These are phyloP conservation scores for Trichoderma sp. DNA, from an alignment of 2,329 filamentous ascomycete species.

Conservation along the genomic window DNA sequence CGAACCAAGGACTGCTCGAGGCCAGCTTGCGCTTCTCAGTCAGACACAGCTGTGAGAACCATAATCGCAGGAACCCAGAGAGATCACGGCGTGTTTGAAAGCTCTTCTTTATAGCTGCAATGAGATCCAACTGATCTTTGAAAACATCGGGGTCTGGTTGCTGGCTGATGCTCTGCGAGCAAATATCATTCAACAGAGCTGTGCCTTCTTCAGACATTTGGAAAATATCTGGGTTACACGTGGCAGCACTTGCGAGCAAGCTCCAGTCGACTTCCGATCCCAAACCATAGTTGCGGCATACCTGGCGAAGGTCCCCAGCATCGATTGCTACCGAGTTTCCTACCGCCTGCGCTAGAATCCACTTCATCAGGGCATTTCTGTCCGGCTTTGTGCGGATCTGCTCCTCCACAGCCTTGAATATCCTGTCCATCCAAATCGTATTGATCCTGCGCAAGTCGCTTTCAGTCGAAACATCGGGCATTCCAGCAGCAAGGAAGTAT, in stretches of 20 bases:
- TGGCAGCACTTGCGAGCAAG: constrained; percentile 41
- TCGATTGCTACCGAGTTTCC: constrained; percentile 37
- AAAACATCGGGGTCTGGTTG: constrained; percentile 24
- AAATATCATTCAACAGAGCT: constrained; percentile 40
- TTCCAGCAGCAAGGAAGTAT: constrained; percentile 42
- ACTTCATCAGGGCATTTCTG: constrained; percentile 31
- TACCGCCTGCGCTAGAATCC: constrained; percentile 33
- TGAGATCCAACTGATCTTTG: constrained; percentile 34
- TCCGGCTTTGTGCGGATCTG: constrained; percentile 28
- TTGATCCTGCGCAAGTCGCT: constrained; percentile 35
- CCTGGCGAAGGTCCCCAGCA: constrained; percentile 39
- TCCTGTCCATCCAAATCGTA: constrained; percentile 39
- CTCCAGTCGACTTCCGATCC: constrained; percentile 41
- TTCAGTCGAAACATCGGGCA: constrained; percentile 27
- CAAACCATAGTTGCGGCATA: constrained; percentile 46
- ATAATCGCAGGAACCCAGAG: constrained; percentile 46
- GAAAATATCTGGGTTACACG: constrained; percentile 50
- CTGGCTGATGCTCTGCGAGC: constrained; percentile 35
- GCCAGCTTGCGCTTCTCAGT: constrained; percentile 32
- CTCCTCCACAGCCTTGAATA: constrained; percentile 35
- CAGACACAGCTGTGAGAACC: constrained; percentile 44
- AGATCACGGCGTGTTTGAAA: constrained; percentile 46
- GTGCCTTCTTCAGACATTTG: constrained; percentile 40
- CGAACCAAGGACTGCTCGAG: constrained; percentile 36
- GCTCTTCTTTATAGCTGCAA: constrained; percentile 44